Evolutionary conservation across 2,329 filamentous ascomycete species (phyloP).

Genomic region (Microdochium trichocladiopsis): DNA sequence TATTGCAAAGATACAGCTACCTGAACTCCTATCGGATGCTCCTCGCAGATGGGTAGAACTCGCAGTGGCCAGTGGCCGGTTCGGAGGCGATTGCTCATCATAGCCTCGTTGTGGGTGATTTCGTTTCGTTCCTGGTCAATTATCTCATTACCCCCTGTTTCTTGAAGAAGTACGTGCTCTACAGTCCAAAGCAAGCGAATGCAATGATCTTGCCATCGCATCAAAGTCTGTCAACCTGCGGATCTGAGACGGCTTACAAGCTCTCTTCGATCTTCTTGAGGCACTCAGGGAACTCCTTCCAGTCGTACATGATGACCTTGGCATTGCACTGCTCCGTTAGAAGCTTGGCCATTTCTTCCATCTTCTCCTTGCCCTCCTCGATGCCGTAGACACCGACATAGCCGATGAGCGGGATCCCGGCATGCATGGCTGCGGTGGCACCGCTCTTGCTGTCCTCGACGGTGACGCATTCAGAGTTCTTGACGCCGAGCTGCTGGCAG

Average conservation of each 20-base stretch:
- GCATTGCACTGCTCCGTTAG: constrained; percentile 42
- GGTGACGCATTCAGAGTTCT: constrained; percentile 57
- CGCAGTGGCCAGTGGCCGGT: not conserved
- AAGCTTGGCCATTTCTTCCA: constrained; percentile 47
- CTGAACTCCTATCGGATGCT: too few relatives aligned
- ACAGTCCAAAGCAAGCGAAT: not conserved
- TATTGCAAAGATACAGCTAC: too few relatives aligned
- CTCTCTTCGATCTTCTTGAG: constrained; percentile 25
- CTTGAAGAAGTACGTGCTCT: not conserved
- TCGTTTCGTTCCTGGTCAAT: not conserved
- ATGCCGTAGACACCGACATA: constrained; percentile 56
- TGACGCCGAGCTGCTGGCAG: constrained; percentile 57
- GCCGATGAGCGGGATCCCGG: constrained; percentile 63
- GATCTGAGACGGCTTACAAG: constrained; percentile 14
- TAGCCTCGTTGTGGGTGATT: not conserved
- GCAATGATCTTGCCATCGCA: not conserved
- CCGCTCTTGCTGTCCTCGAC: constrained; percentile 71
- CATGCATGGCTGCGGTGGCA: constrained; percentile 60
- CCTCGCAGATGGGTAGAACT: not conserved
- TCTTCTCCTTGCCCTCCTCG: constrained; percentile 36
- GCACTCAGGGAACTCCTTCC: constrained; percentile 30
- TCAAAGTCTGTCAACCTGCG: too few relatives aligned
- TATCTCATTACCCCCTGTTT: not conserved
- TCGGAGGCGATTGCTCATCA: not conserved
- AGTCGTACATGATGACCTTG: constrained; percentile 41